A percentile compares a stretch with the other conserved stretches of the same genome.
Conservation (phyloP, 106 monocot species). For the Alisma plantagoaquatica region DNA sequence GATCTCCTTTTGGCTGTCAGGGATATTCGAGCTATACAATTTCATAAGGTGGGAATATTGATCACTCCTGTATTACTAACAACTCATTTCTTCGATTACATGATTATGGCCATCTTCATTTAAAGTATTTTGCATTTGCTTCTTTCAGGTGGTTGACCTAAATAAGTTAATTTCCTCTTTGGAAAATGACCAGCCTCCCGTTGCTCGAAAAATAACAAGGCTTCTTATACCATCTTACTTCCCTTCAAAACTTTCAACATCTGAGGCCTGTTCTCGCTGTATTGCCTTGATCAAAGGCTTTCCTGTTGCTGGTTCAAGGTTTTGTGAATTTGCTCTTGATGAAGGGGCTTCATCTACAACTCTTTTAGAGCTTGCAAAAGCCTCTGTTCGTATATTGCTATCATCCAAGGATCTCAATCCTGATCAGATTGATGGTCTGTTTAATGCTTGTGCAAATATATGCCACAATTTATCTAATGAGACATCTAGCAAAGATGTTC, state of each 20-base stretch:
- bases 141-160: slow-evolving; percentile 58
- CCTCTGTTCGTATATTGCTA: slow-evolving; percentile 32
- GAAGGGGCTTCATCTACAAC: slow-evolving; percentile 71
- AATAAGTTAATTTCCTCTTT: slow-evolving; percentile 61
- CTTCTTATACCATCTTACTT: slow-evolving; percentile 90
- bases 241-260: slow-evolving; percentile 47
- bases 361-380: slow-evolving; percentile 59
- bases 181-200: slow-evolving; percentile 58
- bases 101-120: no score
- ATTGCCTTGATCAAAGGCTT: slow-evolving; percentile 72
- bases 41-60: slow-evolving; percentile 48
- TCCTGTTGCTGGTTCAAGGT: slow-evolving; percentile 81
- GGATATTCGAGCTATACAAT: slow-evolving; percentile 59
- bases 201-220: slow-evolving; percentile 78
- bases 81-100: neutral
- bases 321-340: slow-evolving; percentile 77
- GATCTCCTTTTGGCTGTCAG: slow-evolving; percentile 75
- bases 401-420: slow-evolving; percentile 32
- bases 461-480: slow-evolving; percentile 43
- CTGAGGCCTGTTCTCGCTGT: slow-evolving; percentile 68
- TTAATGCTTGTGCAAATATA: slow-evolving; percentile 60
- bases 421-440: slow-evolving; percentile 57
- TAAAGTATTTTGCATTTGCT: no score
- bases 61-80: neutral
- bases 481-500: slow-evolving; percentile 21